These are phyloP conservation scores for Wickerhamomyces pijperi DNA, from an alignment of 805 yeast species.

Conservation along the genomic window DNA sequence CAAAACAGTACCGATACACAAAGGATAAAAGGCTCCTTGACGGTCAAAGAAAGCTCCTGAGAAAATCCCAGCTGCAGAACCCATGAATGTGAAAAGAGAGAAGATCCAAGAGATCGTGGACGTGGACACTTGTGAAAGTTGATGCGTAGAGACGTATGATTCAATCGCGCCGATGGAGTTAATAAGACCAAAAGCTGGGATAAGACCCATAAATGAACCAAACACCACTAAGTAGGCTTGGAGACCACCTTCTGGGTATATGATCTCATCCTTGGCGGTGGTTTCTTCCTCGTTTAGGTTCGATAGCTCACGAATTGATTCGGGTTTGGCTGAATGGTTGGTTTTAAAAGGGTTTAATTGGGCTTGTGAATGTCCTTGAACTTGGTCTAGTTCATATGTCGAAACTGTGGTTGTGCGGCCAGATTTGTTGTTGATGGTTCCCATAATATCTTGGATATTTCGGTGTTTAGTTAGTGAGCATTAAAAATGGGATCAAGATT, in stretches of 20 bases:
- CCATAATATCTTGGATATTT: too few relatives aligned
- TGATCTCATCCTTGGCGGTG: too few relatives aligned
- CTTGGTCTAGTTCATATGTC: too few relatives aligned
- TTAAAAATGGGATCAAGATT: too few relatives aligned
- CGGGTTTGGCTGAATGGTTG: too few relatives aligned
- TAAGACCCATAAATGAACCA: constrained; percentile 45
- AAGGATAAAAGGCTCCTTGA: constrained; percentile 28
- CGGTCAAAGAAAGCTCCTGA: constrained; percentile 36
- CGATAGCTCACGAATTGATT: too few relatives aligned
- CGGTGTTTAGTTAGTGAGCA: too few relatives aligned
- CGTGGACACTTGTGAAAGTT: constrained; percentile 30
- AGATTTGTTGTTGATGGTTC: too few relatives aligned
- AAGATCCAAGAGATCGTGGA: constrained; percentile 51
- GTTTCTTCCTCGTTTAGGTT: too few relatives aligned
- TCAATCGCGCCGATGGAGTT: constrained; percentile 54
- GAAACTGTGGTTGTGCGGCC: too few relatives aligned
- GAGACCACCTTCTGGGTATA: constrained; percentile 46
- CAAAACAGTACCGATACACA: constrained; percentile 26
- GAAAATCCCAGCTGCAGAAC: constrained; percentile 24
- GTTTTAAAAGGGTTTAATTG: too few relatives aligned
- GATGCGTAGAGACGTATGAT: constrained; percentile 43
- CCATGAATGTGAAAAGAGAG: constrained; percentile 19
- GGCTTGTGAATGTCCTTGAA: too few relatives aligned
- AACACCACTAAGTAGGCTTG: constrained; percentile 41
- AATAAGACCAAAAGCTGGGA: constrained; percentile 42